Evolutionary conservation across 805 yeast species (phyloP).

Genomic region (Yamadazyma nakazawae): DNA sequence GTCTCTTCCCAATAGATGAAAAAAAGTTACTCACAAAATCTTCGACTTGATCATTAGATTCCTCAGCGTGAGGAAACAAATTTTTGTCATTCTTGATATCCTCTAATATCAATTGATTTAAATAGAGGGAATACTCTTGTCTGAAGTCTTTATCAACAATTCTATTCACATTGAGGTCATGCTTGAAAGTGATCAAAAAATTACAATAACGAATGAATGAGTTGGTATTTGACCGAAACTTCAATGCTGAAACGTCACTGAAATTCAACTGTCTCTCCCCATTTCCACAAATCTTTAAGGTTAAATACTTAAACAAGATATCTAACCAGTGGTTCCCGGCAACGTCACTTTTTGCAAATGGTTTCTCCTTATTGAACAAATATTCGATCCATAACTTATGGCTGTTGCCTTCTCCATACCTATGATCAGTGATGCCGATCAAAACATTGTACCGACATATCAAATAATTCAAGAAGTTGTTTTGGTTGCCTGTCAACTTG

Average conservation of each 20-base stretch:
- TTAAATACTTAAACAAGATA: slow-evolving; percentile 19
- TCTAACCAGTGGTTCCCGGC: slow-evolving; percentile 36
- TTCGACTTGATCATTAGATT: slow-evolving; percentile 16
- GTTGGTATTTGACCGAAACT: slow-evolving; percentile 23
- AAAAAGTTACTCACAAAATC: slow-evolving; percentile 31
- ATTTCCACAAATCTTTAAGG: slow-evolving; percentile 16
- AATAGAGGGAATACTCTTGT: slow-evolving; percentile 23
- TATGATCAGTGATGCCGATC: slow-evolving; percentile 22
- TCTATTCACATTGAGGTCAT: slow-evolving; percentile 11
- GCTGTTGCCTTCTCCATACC: slow-evolving; percentile 9
- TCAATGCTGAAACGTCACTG: slow-evolving; percentile 14
- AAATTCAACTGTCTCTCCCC: slow-evolving; percentile 19
- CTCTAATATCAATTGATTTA: slow-evolving; percentile 18
- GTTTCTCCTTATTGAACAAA: slow-evolving; percentile 19
- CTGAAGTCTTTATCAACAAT: slow-evolving; percentile 17
- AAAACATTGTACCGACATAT: slow-evolving; percentile 32
- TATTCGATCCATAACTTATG: slow-evolving; percentile 28
- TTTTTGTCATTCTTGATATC: slow-evolving; percentile 14
- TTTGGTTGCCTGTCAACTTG: slow-evolving; percentile 17
- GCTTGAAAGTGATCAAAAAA: slow-evolving; percentile 20
- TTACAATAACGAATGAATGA: slow-evolving; percentile 25
- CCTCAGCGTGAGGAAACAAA: slow-evolving; percentile 31
- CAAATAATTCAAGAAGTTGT: slow-evolving; percentile 26
- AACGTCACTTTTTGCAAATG: slow-evolving; percentile 28
- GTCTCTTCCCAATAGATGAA: slow-evolving; percentile 22